Evolutionary conservation across 768 basidiomycete species (phyloP), one percentile per base, ranked within the genome.

Genomic region (Arthromyces matolae): DNA sequence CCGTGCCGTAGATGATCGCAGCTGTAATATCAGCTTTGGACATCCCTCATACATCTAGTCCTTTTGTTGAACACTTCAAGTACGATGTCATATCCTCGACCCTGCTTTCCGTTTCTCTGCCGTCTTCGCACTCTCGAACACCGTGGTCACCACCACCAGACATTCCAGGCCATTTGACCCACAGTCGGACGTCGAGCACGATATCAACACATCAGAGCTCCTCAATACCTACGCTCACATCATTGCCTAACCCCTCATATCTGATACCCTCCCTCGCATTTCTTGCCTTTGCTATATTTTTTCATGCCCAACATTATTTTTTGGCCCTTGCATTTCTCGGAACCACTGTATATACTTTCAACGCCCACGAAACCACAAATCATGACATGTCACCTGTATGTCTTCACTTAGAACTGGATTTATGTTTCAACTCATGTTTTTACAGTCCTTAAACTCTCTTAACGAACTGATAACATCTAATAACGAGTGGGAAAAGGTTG

Each of bases 51-150:
- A 52, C 62, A 7, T 62, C 72, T 3, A 76, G 66, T 52, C 72
- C 76, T 16, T 86, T 89, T 56, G 78, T 80, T 8, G 88, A 91
- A 65, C 83, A 78, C 33, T 89, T 91, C 78, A 89, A 89, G 62
- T 90, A 89, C 73, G 80, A 79, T 50, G 78, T 90, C 3, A 89
- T 90, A 50, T 88, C 88, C 3, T 89, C 88, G 2, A 81, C 86
- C 7, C 71, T 90, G 8, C 73, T 90, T n/a, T 79, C 85, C 7
- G 55, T 43, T 70, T 83, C 47, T 58, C 81, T 32, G 54, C 76
- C 24, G 65, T 76, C 53, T 54, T 63, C 43, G 36, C 65, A 54
- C 47, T 57, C 49, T 12, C 64, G 55, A 64, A 72, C 31, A 60
- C 65, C 34, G 57, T 67, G 45, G 47, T 64, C 66, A n/a, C 60